These are phyloP conservation scores for Amylostereum chailletii DNA, from an alignment of 1,284 basidiomycete species.

Conservation along the genomic window DNA sequence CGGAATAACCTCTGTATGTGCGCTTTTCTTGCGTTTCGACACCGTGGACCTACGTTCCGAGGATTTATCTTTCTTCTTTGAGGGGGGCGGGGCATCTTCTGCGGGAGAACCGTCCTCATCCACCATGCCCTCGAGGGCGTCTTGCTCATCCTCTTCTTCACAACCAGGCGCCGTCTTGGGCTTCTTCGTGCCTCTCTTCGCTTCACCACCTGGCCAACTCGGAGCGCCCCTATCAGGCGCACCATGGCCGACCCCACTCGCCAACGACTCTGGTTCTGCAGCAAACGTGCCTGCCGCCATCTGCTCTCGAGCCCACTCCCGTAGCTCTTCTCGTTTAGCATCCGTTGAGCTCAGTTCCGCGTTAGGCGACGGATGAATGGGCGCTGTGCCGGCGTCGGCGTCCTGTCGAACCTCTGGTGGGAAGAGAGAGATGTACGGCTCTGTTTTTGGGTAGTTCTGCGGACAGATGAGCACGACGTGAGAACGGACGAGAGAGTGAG, in stretches of 20 bases:
- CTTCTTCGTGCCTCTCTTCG: neutral
- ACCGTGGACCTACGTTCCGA: neutral
- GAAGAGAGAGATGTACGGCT: conserved; percentile 83
- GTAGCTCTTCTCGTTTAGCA: conserved; percentile 51
- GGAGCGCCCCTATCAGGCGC: too few relatives aligned
- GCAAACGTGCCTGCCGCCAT: conserved; percentile 62
- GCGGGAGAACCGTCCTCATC: neutral
- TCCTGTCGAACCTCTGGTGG: conserved; percentile 51
- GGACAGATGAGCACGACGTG: neutral
- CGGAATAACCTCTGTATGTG: neutral
- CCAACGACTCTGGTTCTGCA: conserved; percentile 49
- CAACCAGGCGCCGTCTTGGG: neutral
- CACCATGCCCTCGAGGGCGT: neutral
- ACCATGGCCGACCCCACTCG: too few relatives aligned
- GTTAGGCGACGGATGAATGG: conserved; percentile 4
- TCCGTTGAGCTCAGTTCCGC: conserved; percentile 25
- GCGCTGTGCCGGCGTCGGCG: conserved; percentile 16
- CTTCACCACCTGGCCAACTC: conserved; percentile 1
- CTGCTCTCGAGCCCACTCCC: conserved; percentile 46
- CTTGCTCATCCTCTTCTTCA: neutral
- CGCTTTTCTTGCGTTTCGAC: neutral
- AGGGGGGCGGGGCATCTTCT: too few relatives aligned
- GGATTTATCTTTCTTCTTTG: neutral
- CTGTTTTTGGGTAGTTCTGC: conserved; percentile 72
- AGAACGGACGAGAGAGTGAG: conserved; percentile 8